These are phyloP conservation scores for Neurospora sp. DNA, from an alignment of 495 filamentous ascomycete genomes.

Conservation along the genomic window DNA sequence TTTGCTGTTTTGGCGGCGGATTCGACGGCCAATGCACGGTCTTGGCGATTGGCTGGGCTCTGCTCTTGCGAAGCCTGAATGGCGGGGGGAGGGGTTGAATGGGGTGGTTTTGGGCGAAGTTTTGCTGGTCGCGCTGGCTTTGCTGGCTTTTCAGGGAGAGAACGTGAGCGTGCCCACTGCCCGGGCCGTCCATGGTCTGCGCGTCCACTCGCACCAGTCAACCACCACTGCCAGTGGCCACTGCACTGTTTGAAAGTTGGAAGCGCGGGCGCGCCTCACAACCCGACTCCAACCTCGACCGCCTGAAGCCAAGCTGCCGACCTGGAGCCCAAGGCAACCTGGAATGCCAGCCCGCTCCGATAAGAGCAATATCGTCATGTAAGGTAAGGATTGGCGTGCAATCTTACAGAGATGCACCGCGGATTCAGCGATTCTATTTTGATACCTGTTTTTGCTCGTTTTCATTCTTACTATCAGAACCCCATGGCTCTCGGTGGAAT, in stretches of 20 bases:
- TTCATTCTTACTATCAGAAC: background rate
- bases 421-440: background rate
- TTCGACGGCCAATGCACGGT: constrained; percentile 10
- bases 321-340: background rate
- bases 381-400: background rate
- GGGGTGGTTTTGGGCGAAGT: background rate
- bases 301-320: background rate
- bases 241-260: background rate
- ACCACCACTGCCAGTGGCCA: background rate
- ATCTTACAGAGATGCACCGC: background rate
- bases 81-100: background rate
- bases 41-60: constrained; percentile 20
- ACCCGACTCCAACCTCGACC: background rate
- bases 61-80: background rate
- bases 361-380: background rate
- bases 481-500: background rate
- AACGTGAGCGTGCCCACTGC: background rate
- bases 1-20: constrained; percentile 29
- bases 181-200: background rate
- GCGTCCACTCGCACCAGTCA: background rate
- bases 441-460: background rate
- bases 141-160: background rate
- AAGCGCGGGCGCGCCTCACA: background rate
- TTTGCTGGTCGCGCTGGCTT: background rate
- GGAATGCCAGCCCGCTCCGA: background rate